A percentile compares a stretch with the other conserved stretches of the same genome.
Conservation (phyloP, 2,329 filamentous ascomycete genomes). For the Delphinella strobiligena region DNA sequence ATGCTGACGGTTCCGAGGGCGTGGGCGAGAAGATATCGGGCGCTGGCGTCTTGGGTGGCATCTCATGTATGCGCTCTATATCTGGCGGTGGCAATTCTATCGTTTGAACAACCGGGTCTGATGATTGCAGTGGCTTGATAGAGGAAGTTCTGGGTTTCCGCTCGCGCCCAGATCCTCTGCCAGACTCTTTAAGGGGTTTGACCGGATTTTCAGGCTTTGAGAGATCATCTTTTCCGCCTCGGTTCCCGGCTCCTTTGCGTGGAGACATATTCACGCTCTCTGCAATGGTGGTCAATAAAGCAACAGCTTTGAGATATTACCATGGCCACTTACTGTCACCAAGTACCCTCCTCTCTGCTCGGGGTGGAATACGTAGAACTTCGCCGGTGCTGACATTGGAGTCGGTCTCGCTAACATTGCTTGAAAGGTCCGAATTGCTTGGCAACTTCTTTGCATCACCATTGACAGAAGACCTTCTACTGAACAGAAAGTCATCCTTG, state of each 20-base stretch:
- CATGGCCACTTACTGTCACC: conserved; percentile 27
- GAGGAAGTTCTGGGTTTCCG: conserved; percentile 10
- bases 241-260: conserved; percentile 11
- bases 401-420: neutral
- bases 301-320: neutral
- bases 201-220: conserved; percentile 11
- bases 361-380: neutral
- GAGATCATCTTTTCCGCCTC: conserved; percentile 10
- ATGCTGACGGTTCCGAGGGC: conserved; percentile 29
- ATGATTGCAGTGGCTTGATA: conserved; percentile 12
- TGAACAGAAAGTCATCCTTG: conserved; percentile 36
- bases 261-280: conserved; percentile 26
- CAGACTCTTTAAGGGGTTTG: conserved; percentile 8
- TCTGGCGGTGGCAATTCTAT: conserved; percentile 5
- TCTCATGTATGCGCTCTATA: neutral
- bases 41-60: conserved; percentile 18
- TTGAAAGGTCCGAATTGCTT: neutral
- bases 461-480: conserved; percentile 18
- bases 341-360: conserved; percentile 26
- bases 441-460: conserved; percentile 4
- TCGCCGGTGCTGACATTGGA: neutral
- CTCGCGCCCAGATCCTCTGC: conserved; percentile 5
- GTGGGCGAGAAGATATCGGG: conserved; percentile 31
- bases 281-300: conserved; percentile 1
- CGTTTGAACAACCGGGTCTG: conserved; percentile 7